Percentiles rank a stretch among this genome's conserved stretches.
Evolutionary conservation across 331 rosid genomes (phyloP).

Genomic region (Dryas integrifolia): DNA sequence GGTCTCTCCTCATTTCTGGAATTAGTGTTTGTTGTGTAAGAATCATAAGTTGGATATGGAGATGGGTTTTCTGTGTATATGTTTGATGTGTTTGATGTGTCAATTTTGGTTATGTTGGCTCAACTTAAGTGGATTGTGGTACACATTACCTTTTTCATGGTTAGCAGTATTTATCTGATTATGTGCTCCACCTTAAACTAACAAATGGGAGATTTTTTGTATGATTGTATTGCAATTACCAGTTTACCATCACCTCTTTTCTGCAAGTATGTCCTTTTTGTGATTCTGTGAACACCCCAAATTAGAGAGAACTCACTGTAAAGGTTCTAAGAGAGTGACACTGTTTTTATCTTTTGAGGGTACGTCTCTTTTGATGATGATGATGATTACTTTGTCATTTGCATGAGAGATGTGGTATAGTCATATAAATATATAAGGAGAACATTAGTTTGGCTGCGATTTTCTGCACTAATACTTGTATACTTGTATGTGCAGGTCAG

Average conservation of each 20-base stretch:
- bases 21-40: background rate
- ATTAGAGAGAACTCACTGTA: background rate
- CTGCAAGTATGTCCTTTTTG: too few species aligned
- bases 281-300: too few species aligned
- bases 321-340: background rate
- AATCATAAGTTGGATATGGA: background rate
- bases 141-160: background rate
- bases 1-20: conserved; percentile 4
- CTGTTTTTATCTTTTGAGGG: background rate
- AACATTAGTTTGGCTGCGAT: background rate
- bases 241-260: too few species aligned
- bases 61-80: background rate
- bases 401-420: background rate
- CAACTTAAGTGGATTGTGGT: background rate
- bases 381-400: background rate
- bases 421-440: background rate
- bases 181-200: background rate
- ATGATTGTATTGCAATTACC: too few species aligned
- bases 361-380: background rate
- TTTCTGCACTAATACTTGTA: background rate
- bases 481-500: conserved; percentile 53
- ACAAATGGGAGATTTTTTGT: background rate
- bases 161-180: background rate
- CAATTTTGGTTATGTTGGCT: background rate
- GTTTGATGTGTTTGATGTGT: background rate